Percentiles rank a stretch among this genome's conserved stretches.
Conservation (phyloP, 1,139 yeast genomes). For the Yamadazyma blattariae region DNA sequence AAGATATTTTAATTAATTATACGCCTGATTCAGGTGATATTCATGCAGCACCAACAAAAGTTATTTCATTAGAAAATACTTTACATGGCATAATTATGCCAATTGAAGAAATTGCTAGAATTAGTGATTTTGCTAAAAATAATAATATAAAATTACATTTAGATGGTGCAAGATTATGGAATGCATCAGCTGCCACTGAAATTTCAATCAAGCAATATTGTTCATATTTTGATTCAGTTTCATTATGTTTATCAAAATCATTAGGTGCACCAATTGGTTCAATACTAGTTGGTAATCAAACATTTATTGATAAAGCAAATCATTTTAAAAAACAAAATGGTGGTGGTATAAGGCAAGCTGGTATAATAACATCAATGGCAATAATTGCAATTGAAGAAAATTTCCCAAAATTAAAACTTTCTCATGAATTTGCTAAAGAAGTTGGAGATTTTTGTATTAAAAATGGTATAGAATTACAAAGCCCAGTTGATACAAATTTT, state of each 20-base stretch:
- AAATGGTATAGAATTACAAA: slow-evolving; percentile 29
- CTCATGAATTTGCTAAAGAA: slow-evolving; percentile 52
- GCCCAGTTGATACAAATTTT: slow-evolving; percentile 42
- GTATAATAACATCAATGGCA: slow-evolving; percentile 34
- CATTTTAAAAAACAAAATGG: slow-evolving; percentile 48
- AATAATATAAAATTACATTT: slow-evolving; percentile 38
- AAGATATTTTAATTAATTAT: slow-evolving; percentile 33
- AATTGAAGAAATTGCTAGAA: slow-evolving; percentile 37
- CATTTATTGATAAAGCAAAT: slow-evolving; percentile 40
- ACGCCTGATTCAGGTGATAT: slow-evolving; percentile 50
- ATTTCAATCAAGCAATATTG: slow-evolving; percentile 37
- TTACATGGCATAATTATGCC: slow-evolving; percentile 46
- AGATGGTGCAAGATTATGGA: slow-evolving; percentile 50
- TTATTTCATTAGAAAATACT: slow-evolving; percentile 45
- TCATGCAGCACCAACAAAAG: slow-evolving; percentile 47
- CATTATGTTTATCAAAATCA: slow-evolving; percentile 44
- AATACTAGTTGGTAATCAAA: slow-evolving; percentile 32
- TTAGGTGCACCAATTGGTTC: slow-evolving; percentile 50
- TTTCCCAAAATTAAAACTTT: slow-evolving; percentile 37
- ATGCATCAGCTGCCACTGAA: slow-evolving; percentile 43
- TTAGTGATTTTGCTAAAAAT: slow-evolving; percentile 33
- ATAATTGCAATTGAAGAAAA: slow-evolving; percentile 40
- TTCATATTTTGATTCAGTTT: slow-evolving; percentile 41
- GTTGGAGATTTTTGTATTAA: slow-evolving; percentile 45
- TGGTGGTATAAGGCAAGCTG: slow-evolving; percentile 49